Evolutionary conservation across 441 rosid species (phyloP), one percentile per base, ranked within the genome.

Genomic region (Corymbia calophylla): DNA sequence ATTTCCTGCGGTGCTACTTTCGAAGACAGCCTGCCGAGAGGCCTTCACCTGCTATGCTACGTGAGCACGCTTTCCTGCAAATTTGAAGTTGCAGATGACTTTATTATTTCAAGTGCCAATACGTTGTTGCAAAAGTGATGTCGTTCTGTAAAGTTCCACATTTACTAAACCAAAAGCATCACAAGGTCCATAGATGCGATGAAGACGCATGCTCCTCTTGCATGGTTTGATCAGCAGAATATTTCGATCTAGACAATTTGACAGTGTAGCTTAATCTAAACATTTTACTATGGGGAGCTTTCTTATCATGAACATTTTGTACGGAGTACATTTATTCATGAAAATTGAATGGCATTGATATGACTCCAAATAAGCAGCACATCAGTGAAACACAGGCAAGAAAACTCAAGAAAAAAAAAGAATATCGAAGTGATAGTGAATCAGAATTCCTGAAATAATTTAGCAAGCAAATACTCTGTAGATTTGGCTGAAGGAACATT

Each of bases 181-280:
- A 54, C 58, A 19, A 19, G 53, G 25, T 49, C 54, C 54, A 53
- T 53, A 53, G 54, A 53, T 53, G 54, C 6, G 54, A 53, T 53
- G 54, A 53, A n/a, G 70, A 64, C 14, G 10, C 19, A 6, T 64
- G 1, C n/a, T 3, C 31, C 35, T n/a, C 35, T n/a, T 3, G 70
- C 35, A 64, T 7, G 3, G 0, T 60, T 0, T 29, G 17, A 62
- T 17, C 1, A 1, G 1, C 0, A 4, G 32, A 1, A 15, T n/a
- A 62, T 4, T n/a, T 29, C 2, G 9, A 62, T 17, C 18, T 62
- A 29, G 15, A 8, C 9, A n/a, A 62, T 62, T 29, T 0, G 32
- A 29, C 5, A 14, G 3, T 16, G 9, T n/a, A 14, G 70, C 1
- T 64, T 64, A n/a, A 64, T 14, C 35, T 14, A 1, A 4, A 62